phyloP scores from a whole-genome alignment of 2,329 filamentous ascomycete genomes.

The Diaporthe sp. region DNA sequence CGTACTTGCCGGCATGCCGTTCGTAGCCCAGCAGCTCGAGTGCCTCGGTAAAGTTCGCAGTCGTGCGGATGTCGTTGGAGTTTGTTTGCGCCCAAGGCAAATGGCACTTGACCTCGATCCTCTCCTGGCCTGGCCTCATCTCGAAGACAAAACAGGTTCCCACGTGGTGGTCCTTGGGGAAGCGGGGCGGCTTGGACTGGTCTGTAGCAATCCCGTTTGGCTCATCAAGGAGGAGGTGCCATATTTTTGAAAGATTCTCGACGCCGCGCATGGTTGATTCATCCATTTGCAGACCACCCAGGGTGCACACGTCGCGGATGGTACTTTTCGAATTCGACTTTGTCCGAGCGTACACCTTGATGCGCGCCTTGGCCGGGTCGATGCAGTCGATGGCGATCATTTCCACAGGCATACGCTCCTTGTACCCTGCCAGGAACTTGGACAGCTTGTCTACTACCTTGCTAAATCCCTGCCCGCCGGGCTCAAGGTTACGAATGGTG shows the following conservation, averaged over 20 bases:
- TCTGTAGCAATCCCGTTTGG: not conserved
- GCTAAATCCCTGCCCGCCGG: slow-evolving; percentile 25
- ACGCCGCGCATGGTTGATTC: slow-evolving; percentile 26
- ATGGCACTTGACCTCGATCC: slow-evolving; percentile 37
- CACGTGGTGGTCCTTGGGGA: slow-evolving; percentile 21
- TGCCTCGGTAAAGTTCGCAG: slow-evolving; percentile 36
- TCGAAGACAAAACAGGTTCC: slow-evolving; percentile 40
- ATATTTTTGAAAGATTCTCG: slow-evolving; percentile 25
- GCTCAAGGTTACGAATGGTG: slow-evolving; percentile 26
- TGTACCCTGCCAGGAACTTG: slow-evolving; percentile 22
- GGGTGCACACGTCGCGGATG: slow-evolving; percentile 40
- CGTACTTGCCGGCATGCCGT: slow-evolving; percentile 32
- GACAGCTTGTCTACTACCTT: slow-evolving; percentile 28
- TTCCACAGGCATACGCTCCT: slow-evolving; percentile 24
- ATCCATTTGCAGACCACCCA: slow-evolving; percentile 37
- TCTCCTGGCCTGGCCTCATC: slow-evolving; percentile 35
- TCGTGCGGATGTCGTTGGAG: slow-evolving; percentile 33
- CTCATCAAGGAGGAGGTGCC: slow-evolving; percentile 40
- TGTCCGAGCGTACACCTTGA: slow-evolving; percentile 41
- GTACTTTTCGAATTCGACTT: slow-evolving; percentile 24
- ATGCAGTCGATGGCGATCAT: slow-evolving; percentile 40
- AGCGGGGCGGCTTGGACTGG: slow-evolving; percentile 30
- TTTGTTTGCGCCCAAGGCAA: slow-evolving; percentile 40
- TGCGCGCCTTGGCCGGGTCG: slow-evolving; percentile 37
- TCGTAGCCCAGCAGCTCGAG: slow-evolving; percentile 35